Percentiles rank a stretch among this genome's conserved stretches.
phyloP scores from a whole-genome alignment of 768 basidiomycete genomes.

The Tricholoma furcatifolium region DNA sequence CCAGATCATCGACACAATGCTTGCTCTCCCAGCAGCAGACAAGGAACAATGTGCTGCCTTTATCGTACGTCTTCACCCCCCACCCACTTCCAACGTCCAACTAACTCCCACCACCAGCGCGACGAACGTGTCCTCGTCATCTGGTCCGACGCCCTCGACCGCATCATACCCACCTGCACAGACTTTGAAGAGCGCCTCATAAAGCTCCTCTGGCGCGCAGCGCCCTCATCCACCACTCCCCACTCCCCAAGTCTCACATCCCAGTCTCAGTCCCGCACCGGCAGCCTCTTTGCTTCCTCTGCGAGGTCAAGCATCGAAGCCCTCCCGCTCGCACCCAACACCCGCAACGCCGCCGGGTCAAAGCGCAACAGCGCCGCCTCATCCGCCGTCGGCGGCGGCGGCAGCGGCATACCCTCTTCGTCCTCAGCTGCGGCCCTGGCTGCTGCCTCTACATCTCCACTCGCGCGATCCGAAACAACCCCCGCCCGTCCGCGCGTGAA shows the following conservation, averaged over 20 bases:
- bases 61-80: slow-evolving; percentile 49
- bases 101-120: slow-evolving; percentile 45
- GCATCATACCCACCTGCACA: slow-evolving; percentile 68
- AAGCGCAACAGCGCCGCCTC: too few relatives aligned
- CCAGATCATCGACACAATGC: slow-evolving; percentile 79
- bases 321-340: neutral
- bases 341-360: neutral
- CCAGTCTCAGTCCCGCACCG: slow-evolving; percentile 25
- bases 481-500: neutral
- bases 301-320: slow-evolving; percentile 15
- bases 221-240: slow-evolving; percentile 28
- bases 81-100: neutral
- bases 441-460: neutral
- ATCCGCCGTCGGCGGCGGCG: too few relatives aligned
- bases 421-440: neutral
- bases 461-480: neutral
- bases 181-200: slow-evolving; percentile 81
- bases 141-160: slow-evolving; percentile 80
- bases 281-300: slow-evolving; percentile 6
- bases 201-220: slow-evolving; percentile 72
- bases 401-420: too few relatives aligned
- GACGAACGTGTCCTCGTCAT: slow-evolving; percentile 84
- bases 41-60: slow-evolving; percentile 89
- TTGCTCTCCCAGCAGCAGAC: slow-evolving; percentile 74
- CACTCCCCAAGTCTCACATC: slow-evolving; percentile 20